A percentile compares a stretch with the other conserved stretches of the same genome.
These are phyloP conservation scores for Calonectria pauciramosa DNA, from an alignment of 2,329 filamentous ascomycete genomes.

Conservation along the genomic window DNA sequence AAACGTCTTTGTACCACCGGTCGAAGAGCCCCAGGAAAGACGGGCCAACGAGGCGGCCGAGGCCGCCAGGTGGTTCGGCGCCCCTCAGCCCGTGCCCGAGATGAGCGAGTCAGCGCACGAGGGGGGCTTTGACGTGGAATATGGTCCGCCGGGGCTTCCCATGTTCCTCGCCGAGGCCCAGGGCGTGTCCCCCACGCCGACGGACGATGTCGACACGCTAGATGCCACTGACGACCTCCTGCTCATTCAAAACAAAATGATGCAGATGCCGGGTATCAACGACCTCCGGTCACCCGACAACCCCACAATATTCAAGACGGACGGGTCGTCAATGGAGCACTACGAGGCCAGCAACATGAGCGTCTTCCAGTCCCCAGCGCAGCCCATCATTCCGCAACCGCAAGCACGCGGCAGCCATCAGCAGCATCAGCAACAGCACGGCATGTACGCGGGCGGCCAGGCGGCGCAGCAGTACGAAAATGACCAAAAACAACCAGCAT, in stretches of 20 bases:
- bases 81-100: conserved; percentile 15
- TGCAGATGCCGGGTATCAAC: conserved; percentile 30
- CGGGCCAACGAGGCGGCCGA: conserved; percentile 36
- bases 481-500: conserved; percentile 16
- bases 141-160: conserved; percentile 44
- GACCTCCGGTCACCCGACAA: conserved; percentile 32
- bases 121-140: conserved; percentile 34
- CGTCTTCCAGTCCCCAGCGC: conserved; percentile 38
- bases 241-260: conserved; percentile 37
- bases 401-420: conserved; percentile 27
- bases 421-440: conserved; percentile 28
- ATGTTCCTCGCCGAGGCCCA: conserved; percentile 46
- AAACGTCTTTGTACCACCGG: conserved; percentile 36
- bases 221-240: conserved; percentile 39
- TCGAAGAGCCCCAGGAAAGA: conserved; percentile 38
- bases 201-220: conserved; percentile 37
- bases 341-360: conserved; percentile 29
- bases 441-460: conserved; percentile 40
- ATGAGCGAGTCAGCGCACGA: conserved; percentile 18
- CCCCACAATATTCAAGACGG: conserved; percentile 22
- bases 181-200: conserved; percentile 32
- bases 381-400: conserved; percentile 17
- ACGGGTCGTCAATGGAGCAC: conserved; percentile 31
- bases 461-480: conserved; percentile 33
- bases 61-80: conserved; percentile 38